phyloP scores from a whole-genome alignment of 495 filamentous ascomycete species.

The Daldinia bambusicola region DNA sequence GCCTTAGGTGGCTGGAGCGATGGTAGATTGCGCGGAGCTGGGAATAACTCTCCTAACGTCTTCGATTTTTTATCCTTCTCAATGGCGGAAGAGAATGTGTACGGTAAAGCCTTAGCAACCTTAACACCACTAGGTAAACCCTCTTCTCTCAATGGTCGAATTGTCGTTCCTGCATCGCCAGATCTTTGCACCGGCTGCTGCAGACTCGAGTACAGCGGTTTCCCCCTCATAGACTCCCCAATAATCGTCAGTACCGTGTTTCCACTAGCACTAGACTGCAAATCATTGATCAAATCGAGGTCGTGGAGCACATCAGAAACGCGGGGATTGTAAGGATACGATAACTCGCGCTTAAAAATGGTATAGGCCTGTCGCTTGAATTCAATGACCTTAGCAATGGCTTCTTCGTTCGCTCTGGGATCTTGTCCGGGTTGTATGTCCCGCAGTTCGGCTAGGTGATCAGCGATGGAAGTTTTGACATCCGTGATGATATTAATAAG shows the following conservation, averaged over 20 bases:
- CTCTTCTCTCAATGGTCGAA: slow-evolving; percentile 66
- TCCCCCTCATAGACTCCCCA: slow-evolving; percentile 73
- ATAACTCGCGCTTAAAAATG: slow-evolving; percentile 54
- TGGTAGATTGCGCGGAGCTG: slow-evolving; percentile 72
- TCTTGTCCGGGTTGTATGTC: slow-evolving; percentile 36
- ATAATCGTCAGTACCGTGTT: slow-evolving; percentile 76
- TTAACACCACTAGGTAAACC: slow-evolving; percentile 78
- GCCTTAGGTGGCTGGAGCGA: slow-evolving; percentile 77
- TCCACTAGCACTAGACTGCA: slow-evolving; percentile 50
- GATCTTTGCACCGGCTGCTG: slow-evolving; percentile 63
- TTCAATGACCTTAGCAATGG: slow-evolving; percentile 51
- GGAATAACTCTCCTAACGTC: slow-evolving; percentile 84
- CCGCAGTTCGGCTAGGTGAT: slow-evolving; percentile 55
- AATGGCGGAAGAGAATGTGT: slow-evolving; percentile 40
- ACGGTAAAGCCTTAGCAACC: slow-evolving; percentile 73
- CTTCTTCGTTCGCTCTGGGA: slow-evolving; percentile 41
- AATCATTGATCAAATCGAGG: slow-evolving; percentile 37
- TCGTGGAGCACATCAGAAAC: slow-evolving; percentile 30
- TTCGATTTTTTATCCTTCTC: slow-evolving; percentile 61
- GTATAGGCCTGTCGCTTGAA: slow-evolving; percentile 56
- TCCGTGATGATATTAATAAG: slow-evolving; percentile 61
- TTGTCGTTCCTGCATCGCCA: slow-evolving; percentile 42
- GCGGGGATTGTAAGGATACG: slow-evolving; percentile 48
- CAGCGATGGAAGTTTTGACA: slow-evolving; percentile 51
- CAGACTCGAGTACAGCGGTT: slow-evolving; percentile 85